Conservation (phyloP, 177 flowering plant genomes). For the Vitis hybrid region DNA sequence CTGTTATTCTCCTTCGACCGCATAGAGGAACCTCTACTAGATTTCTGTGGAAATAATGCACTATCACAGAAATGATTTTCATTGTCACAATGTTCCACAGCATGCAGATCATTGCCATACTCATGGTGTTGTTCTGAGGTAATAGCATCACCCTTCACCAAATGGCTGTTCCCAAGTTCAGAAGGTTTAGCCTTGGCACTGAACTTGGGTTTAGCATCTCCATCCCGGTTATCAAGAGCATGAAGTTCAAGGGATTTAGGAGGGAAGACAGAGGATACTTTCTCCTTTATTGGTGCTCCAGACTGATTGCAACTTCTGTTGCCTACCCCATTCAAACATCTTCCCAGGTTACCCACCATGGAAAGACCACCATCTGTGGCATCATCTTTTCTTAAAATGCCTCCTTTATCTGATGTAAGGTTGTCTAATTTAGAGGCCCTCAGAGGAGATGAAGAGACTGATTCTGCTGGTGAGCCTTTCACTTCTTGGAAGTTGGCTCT, state of each 20-base stretch:
- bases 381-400: constrained; percentile 15
- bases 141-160: neutral
- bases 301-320: constrained; percentile 8
- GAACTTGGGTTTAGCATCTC: constrained; percentile 7
- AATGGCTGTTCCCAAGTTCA: constrained; percentile 8
- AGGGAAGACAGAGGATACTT: constrained; percentile 2
- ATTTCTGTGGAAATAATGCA: neutral
- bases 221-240: constrained; percentile 13
- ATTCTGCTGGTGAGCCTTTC: constrained; percentile 51
- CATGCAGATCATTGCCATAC: constrained; percentile 2
- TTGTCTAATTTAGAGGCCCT: constrained; percentile 9
- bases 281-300: constrained; percentile 8
- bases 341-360: constrained; percentile 10
- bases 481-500: constrained; percentile 23
- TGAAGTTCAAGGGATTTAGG: constrained; percentile 9
- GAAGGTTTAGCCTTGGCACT: neutral
- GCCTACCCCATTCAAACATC: constrained; percentile 7
- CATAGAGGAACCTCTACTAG: constrained; percentile 7
- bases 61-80: no score
- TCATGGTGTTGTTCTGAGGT: neutral
- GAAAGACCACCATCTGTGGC: constrained; percentile 6
- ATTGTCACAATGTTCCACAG: neutral
- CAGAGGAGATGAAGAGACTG: constrained; percentile 45
- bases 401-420: constrained; percentile 4
- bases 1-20: constrained; percentile 3